phyloP scores from a whole-genome alignment of 257 asterid species.

The Fraxinus cuspidata region DNA sequence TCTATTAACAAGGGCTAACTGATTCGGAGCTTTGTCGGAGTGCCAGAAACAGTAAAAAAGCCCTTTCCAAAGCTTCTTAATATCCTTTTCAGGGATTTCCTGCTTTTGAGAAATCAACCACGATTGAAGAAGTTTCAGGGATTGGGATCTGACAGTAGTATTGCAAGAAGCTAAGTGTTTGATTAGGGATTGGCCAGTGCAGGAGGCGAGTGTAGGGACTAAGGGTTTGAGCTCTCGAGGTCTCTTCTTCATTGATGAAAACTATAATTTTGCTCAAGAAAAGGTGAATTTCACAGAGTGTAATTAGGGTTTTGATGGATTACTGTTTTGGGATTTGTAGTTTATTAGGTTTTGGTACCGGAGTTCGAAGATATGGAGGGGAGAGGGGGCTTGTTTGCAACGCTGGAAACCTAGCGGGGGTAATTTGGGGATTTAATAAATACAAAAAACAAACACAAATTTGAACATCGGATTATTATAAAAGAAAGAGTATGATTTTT shows the following conservation, averaged over 20 bases:
- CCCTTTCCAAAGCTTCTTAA: constrained; percentile 89
- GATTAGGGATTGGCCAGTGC: constrained; percentile 61
- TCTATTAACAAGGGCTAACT: constrained; percentile 59
- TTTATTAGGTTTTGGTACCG: background rate
- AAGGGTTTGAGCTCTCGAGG: constrained; percentile 56
- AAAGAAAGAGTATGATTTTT: no score
- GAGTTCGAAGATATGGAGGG: background rate
- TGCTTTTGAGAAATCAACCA: constrained; percentile 67
- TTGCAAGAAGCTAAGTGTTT: constrained; percentile 75
- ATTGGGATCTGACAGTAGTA: constrained; percentile 71
- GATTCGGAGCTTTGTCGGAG: constrained; percentile 79
- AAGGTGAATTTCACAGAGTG: background rate
- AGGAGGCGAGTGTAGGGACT: constrained; percentile 45
- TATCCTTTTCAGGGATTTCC: constrained; percentile 58
- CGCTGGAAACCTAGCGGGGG: background rate
- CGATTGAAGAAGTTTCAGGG: constrained; percentile 59
- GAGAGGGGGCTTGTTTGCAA: background rate
- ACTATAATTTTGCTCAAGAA: background rate
- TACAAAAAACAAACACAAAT: no score
- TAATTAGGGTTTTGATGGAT: constrained; percentile 12
- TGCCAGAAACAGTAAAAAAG: constrained; percentile 94
- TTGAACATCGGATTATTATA: no score
- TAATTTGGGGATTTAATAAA: no score
- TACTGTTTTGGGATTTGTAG: background rate
- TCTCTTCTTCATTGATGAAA: constrained; percentile 60